Base-by-base conservation (phyloP, 1,284 basidiomycete species). In the Ustilago bromivora region DNA sequence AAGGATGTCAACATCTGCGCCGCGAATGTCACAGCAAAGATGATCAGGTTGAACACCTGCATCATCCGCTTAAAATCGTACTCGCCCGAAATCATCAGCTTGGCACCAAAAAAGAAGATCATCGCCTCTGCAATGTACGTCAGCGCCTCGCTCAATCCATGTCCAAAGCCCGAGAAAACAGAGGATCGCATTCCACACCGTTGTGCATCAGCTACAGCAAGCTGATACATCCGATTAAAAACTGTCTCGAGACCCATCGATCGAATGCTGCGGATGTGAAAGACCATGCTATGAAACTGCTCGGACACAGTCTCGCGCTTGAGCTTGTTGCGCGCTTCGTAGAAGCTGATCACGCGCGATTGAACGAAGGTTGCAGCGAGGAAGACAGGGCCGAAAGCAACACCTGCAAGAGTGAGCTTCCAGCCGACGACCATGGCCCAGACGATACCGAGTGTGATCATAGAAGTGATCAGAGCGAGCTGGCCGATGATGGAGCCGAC, bases 1-100 rank as follows among this genome's bases (percentile, higher is more conserved):
- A 86, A 55, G 87, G 95, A 96, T 34, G 91, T 90, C 90, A 98
- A 92, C 77, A 95, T 89, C 85, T 95, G 93, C 31, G 92, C 91
- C 1, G 94, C 94, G 76, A 97, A 96, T 3, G 94, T 94, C 70
- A 98, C 92, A 0, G 93, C 92, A 88, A 98, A 98, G 43, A 98
- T 91, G 66, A 98, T 92, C 66, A 98, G 89, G 72, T 96, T 93
- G 84, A 97, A 91, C 31, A 94, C 92, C 87, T 95, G 90, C 53
- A 97, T 90, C 92, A 98, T 94, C 75, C 92, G 90, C 72, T 92
- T 89, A 86, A 96, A 97, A 15, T 91, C 90, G 87, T 96, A 95
- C 13, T 90, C 91, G n/a, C 93, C 94, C 4, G 89, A 88, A 5
- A 91, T 89, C 76, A 98, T 91, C 73, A 98, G 90, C 36, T 93